phyloP scores from a whole-genome alignment of 345 rosid species.

The Sisymbrium irio region DNA sequence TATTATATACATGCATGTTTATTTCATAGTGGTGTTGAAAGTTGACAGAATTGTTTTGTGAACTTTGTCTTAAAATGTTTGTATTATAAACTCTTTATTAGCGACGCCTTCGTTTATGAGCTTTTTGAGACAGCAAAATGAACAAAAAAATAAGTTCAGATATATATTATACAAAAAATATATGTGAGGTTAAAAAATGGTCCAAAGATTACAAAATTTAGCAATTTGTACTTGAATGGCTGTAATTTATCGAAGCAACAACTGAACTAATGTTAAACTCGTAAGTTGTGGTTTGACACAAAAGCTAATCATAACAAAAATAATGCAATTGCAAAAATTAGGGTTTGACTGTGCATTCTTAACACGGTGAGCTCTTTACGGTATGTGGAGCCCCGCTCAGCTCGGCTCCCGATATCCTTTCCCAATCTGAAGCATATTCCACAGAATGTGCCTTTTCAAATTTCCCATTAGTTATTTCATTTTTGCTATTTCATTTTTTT shows the following conservation, averaged over 20 bases:
- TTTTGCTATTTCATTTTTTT: neutral
- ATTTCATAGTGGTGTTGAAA: neutral
- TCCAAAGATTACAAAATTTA: neutral
- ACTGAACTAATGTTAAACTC: neutral
- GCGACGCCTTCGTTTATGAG: neutral
- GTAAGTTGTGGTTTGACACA: neutral
- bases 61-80: neutral
- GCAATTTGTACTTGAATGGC: neutral
- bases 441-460: slow-evolving; percentile 45
- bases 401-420: slow-evolving; percentile 27
- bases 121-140: neutral
- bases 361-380: neutral
- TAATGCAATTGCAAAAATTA: neutral
- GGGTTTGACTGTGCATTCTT: slow-evolving; percentile 17
- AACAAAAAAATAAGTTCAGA: neutral
- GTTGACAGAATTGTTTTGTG: neutral
- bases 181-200: neutral
- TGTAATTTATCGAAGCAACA: neutral
- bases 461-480: slow-evolving; percentile 7
- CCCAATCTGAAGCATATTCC: slow-evolving; percentile 53
- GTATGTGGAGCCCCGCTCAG: slow-evolving; percentile 48
- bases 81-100: neutral
- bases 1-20: neutral
- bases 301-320: neutral
- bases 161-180: neutral